phyloP scores from a whole-genome alignment of 1,139 yeast species.

The Magnusiomyces sp. region DNA sequence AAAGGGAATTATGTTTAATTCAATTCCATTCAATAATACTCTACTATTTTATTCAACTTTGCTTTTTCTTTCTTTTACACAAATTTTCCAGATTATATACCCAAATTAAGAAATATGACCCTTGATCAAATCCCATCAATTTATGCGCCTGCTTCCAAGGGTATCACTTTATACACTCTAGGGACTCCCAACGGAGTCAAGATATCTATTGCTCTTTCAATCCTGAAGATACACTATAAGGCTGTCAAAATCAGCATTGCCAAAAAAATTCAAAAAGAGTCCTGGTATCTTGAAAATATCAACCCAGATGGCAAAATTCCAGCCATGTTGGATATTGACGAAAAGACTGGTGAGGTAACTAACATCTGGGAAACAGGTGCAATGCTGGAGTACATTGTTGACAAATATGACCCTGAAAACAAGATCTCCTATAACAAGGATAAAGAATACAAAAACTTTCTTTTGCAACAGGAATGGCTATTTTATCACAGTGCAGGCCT shows the following conservation, averaged over 20 bases:
- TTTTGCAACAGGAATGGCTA: slow-evolving; percentile 44
- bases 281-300: slow-evolving; percentile 45
- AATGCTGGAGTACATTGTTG: slow-evolving; percentile 47
- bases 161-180: slow-evolving; percentile 37
- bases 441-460: slow-evolving; percentile 42
- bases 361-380: slow-evolving; percentile 47
- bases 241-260: slow-evolving; percentile 36
- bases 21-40: neutral
- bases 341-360: slow-evolving; percentile 25
- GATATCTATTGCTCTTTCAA: slow-evolving; percentile 41
- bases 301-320: slow-evolving; percentile 63
- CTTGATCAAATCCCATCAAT: slow-evolving; percentile 7
- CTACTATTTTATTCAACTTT: neutral
- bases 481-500: slow-evolving; percentile 51
- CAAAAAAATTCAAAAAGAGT: slow-evolving; percentile 40
- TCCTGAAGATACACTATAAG: slow-evolving; percentile 43
- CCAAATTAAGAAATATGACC: neutral
- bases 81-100: too few species aligned
- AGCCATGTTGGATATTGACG: slow-evolving; percentile 38
- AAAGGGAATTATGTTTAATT: neutral
- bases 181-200: slow-evolving; percentile 55
- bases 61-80: neutral
- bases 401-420: slow-evolving; percentile 47
- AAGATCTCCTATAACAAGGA: slow-evolving; percentile 42
- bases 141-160: slow-evolving; percentile 10